Base-by-base conservation (phyloP, 176 grass and related monocot genomes). In the Rhynchospora pubera region DNA sequence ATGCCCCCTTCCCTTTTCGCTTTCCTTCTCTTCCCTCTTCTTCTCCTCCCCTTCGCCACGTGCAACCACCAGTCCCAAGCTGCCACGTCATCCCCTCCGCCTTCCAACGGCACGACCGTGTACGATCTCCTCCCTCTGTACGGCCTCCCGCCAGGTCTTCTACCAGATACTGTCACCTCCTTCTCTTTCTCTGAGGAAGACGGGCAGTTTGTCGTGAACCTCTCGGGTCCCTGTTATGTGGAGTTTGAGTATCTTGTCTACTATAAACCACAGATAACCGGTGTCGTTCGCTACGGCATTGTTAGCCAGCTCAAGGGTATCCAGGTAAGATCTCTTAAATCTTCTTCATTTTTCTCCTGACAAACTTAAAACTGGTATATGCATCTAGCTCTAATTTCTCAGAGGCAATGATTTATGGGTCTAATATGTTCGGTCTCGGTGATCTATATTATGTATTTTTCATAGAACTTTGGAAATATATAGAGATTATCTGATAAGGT, bases 161-260 rank as follows among this genome's bases (percentile, higher is more conserved):
- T 85, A 3, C 83, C 83, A 7, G 83, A 79, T 63, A 85, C 72
- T 32, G 83, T 85, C 58, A 85, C 71, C 21, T 79, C 83, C 22
- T 85, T 85, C 59, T 23, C 71, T n/a, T 77, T 85, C 72, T 61
- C 73, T 5, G 24, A 77, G 72, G 19, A 53, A 0, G 73, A 78
- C 59, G 83, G 83, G 5, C 7, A 64, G 47, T 85, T 85, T 39
- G 71, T 65, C 58, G 83, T 85, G 4, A 77, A 85, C 32, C 59
- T 85, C 44, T 74, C 57, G 1, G 83, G 83, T 7, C 72, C 83
- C 60, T 85, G 83, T 61, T 85, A 85, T 23, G 58, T 85, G 6
- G 56, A 85, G 72, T 85, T 85, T 62, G 83, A 85, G 3, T 85
- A 85, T 46, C 83, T 85, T 26, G 73, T 85, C 57, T 85, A 85